Base-by-base conservation (phyloP, 108 stramenopile genomes). In the Cylindrotheca closterium region DNA sequence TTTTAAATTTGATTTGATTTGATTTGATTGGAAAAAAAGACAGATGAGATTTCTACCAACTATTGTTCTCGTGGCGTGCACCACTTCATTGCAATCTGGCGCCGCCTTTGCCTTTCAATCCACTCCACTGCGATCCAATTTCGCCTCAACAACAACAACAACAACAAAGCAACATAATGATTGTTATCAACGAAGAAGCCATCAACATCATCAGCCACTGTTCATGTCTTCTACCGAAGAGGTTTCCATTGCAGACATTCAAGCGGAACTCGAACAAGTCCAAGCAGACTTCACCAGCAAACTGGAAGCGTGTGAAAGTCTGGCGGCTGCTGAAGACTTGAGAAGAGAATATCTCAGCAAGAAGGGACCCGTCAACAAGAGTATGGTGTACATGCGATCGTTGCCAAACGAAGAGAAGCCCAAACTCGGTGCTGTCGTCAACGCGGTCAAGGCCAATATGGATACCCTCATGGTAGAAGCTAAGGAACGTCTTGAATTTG, bases 321-420 rank as follows among this genome's bases (percentile, higher is more conserved):
- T 59, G n/a, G 61, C 65, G 2, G 75, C 73, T 2, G 65, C 73
- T n/a, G 79, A 81, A 68, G 58, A 51, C 3, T 12, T 81, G n/a
- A 58, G 79, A 21, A 65, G 73, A 2, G 74, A 76, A 48, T 76
- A 63, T 42, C 30, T 81, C 1, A 75, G 79, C 21, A 81, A 81
- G 51, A 81, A 81, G 55, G 79, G 79, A 37, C 70, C 73, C 24
- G 73, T 81, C 52, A 71, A 58, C 30, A 30, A 61, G n/a, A 61
- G 52, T 30, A 81, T 77, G 75, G 34, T 30, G 1, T 68, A 73
- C 28, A 81, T 81, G 79, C 48, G 79, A 21, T 27, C 62, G 2
- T 45, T 80, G 4, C 32, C 67, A 1, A 55, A 58, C 26, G 79
- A 75, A 52, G 79, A 80, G n/a, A 80, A 80, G 30, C 74, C 74